Evolutionary conservation across 129 eudicot species (phyloP).

Genomic region (Deinandra increscens): DNA sequence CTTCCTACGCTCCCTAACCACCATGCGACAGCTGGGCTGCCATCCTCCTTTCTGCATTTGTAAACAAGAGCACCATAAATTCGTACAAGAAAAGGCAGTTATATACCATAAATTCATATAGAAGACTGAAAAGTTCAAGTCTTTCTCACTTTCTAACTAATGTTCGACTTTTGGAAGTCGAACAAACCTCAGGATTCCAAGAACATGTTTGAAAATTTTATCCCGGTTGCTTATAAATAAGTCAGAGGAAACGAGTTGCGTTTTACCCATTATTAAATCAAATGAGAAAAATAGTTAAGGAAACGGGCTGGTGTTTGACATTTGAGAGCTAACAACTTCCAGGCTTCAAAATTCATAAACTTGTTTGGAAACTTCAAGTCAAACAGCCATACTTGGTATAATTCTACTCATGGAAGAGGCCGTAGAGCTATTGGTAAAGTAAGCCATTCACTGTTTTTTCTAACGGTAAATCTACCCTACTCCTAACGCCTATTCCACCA

Average conservation of each 20-base stretch:
- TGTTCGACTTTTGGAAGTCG: slow-evolving; percentile 6
- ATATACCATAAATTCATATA: neutral
- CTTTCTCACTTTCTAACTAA: neutral
- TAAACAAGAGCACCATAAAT: neutral
- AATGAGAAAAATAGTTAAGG: too few species aligned
- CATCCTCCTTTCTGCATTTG: slow-evolving; percentile 68
- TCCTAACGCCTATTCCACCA: too few species aligned
- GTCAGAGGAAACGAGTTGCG: too few species aligned
- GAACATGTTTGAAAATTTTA: too few species aligned
- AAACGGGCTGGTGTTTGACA: neutral
- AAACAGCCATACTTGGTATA: too few species aligned
- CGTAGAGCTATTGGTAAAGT: too few species aligned
- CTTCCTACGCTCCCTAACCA: slow-evolving; percentile 51
- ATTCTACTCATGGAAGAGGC: too few species aligned
- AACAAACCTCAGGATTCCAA: too few species aligned
- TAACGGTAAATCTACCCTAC: too few species aligned
- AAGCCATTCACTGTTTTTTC: too few species aligned
- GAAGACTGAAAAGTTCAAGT: neutral
- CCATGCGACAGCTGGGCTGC: slow-evolving; percentile 68
- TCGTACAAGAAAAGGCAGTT: neutral
- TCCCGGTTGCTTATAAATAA: too few species aligned
- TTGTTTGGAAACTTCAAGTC: neutral
- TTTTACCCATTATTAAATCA: too few species aligned
- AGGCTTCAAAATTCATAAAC: neutral
- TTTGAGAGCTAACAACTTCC: neutral